Evolutionary conservation across 805 yeast species (phyloP), one percentile per base, ranked within the genome.

Genomic region (Cyberlindnera misumaiensis): DNA sequence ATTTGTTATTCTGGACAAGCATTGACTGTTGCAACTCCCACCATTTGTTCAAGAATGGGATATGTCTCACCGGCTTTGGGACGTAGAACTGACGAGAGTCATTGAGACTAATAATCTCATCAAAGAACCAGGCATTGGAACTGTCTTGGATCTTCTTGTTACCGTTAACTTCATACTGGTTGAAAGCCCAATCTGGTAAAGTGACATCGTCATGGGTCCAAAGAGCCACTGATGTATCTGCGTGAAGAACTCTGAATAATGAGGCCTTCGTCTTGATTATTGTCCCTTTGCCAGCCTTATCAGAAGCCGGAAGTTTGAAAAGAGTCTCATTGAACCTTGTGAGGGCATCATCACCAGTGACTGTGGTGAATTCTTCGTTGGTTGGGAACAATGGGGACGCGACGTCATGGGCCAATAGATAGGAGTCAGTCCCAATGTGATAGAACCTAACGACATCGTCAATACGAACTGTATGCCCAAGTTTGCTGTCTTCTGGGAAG

Each of bases 171-270:
- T 93, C 99, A 58, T 82, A 88, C 59, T 93, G 97, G 38, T 67
- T 65, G 58, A 78, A 84, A 1, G 83, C 98, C 99, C 99, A 93
- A 12, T 86, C 97, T 14, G 99, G 98, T 42, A 93, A 74, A 31
- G 76, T 58, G 41, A 73, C 79, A 53, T 85, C 95, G 51, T 80
- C 72, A 54, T 86, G 95, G 5, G 96, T 83, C 94, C 96, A 89
- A 76, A 93, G 73, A 14, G 96, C 90, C 32, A 94, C 97, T 35
- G 83, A 75, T 2, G 96, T 85, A 39, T 83, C 88, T 17, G 77
- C 81, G 58, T 93, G 97, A 43, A 88, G 64, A 17, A 93, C 54
- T 52, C 80, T 80, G 55, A 93, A 63, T 10, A 72, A 63, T 4
- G 85, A 73, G 5, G 80, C 82, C 56, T 80, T 80, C 3, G 96